Conservation (phyloP, 805 yeast species). For the Hanseniaspora singularis region DNA sequence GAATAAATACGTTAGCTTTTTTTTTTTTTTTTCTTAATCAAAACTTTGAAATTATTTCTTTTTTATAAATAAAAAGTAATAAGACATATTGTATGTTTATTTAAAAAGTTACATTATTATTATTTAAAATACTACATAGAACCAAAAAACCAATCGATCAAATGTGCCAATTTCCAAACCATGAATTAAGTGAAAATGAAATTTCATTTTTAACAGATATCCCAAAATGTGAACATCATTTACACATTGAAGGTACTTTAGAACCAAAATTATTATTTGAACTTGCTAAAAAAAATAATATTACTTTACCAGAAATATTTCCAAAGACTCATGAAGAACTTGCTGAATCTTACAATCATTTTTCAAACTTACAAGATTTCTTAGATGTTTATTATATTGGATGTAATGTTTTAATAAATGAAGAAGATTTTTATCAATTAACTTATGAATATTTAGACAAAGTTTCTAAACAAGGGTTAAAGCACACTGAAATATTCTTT, state of each 20-base stretch:
- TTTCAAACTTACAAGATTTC: constrained; percentile 64
- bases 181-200: constrained; percentile 18
- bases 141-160: not conserved
- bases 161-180: constrained; percentile 11
- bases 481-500: constrained; percentile 66
- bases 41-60: not conserved
- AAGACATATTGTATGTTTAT: not conserved
- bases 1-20: not conserved
- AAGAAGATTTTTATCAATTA: constrained; percentile 62
- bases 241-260: constrained; percentile 72
- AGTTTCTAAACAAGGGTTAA: constrained; percentile 47
- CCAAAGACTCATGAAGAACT: constrained; percentile 50
- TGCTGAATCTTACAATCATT: constrained; percentile 45
- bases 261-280: constrained; percentile 64
- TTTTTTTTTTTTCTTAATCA: not conserved
- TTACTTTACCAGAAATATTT: constrained; percentile 48
- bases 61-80: too few species aligned
- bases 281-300: constrained; percentile 52
- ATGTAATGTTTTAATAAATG: constrained; percentile 57
- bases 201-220: constrained; percentile 46
- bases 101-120: too few species aligned
- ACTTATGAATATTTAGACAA: constrained; percentile 62
- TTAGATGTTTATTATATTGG: constrained; percentile 71
- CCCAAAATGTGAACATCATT: constrained; percentile 82
- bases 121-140: too few species aligned